Evolutionary conservation across 2,329 filamentous ascomycete species (phyloP).

Genomic region (Trichocomaceae sp.): DNA sequence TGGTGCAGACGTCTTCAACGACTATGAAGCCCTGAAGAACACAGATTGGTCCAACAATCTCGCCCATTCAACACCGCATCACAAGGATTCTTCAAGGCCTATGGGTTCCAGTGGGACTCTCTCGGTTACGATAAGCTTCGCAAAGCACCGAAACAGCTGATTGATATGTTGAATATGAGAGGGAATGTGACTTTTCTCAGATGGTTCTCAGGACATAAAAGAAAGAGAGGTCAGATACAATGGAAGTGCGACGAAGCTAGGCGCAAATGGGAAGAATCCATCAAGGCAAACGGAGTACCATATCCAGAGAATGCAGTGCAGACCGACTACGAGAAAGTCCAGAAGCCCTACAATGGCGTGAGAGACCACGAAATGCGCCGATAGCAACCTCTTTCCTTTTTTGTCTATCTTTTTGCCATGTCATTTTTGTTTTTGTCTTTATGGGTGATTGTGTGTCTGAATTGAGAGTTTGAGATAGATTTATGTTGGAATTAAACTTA

Average conservation of each 20-base stretch:
- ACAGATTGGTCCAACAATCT: neutral
- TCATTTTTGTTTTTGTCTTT: neutral
- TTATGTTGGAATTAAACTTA: too few species aligned
- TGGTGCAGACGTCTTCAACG: conserved; percentile 2
- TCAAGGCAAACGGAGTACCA: neutral
- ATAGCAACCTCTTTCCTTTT: neutral
- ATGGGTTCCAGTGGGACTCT: neutral
- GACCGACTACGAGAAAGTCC: neutral
- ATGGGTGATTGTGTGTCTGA: too few species aligned
- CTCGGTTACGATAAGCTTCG: conserved; percentile 1
- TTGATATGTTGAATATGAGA: neutral
- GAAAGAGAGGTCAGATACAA: neutral
- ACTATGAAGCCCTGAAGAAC: conserved; percentile 5
- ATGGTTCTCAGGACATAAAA: neutral
- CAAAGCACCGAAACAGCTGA: neutral
- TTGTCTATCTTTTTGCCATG: neutral
- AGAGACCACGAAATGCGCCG: neutral
- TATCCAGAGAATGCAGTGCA: conserved; percentile 1
- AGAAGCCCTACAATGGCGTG: neutral
- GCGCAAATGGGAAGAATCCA: conserved; percentile 2
- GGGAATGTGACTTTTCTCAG: conserved; percentile 4
- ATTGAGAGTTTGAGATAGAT: too few species aligned
- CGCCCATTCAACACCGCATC: neutral
- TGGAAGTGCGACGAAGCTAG: neutral
- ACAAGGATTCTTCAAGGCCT: neutral